Evolutionary conservation across 2,329 filamentous ascomycete genomes (phyloP).

Genomic region (Talaromyces marneffei): DNA sequence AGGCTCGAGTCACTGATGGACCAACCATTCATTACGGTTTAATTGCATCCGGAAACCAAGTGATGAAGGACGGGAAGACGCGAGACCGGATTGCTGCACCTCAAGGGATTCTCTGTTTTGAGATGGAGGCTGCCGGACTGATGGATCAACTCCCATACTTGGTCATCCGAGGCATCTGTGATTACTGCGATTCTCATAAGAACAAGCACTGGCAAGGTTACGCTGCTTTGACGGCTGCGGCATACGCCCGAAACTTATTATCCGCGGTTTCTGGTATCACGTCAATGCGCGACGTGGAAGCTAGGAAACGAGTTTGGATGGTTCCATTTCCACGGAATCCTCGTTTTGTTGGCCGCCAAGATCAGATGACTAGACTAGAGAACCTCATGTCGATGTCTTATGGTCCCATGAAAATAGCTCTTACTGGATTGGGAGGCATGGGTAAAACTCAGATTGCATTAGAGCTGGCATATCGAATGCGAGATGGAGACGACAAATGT

Average conservation of each 20-base stretch:
- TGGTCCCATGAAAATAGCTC: no score
- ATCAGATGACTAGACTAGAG: neutral
- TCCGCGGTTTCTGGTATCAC: neutral
- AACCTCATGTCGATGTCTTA: no score
- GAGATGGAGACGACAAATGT: conserved; percentile 5
- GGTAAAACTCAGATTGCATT: conserved; percentile 5
- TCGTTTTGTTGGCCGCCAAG: neutral
- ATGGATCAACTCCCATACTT: neutral
- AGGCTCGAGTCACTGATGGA: conserved; percentile 14
- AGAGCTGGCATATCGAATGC: neutral
- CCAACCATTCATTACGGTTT: conserved; percentile 22
- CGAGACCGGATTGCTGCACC: neutral
- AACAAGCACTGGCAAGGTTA: neutral
- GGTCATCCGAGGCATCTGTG: neutral
- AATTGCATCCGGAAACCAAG: conserved; percentile 24
- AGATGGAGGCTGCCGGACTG: neutral
- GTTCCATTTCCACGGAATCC: conserved; percentile 12
- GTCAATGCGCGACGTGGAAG: neutral
- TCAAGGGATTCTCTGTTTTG: conserved; percentile 1
- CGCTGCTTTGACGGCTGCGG: neutral
- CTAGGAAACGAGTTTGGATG: conserved; percentile 13
- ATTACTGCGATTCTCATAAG: neutral
- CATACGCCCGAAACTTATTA: neutral
- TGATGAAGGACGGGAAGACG: conserved; percentile 11
- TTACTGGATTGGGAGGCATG: conserved; percentile 8